Conservation (phyloP, 2,329 filamentous ascomycete genomes). For the Plectosphaerella cucumerina region DNA sequence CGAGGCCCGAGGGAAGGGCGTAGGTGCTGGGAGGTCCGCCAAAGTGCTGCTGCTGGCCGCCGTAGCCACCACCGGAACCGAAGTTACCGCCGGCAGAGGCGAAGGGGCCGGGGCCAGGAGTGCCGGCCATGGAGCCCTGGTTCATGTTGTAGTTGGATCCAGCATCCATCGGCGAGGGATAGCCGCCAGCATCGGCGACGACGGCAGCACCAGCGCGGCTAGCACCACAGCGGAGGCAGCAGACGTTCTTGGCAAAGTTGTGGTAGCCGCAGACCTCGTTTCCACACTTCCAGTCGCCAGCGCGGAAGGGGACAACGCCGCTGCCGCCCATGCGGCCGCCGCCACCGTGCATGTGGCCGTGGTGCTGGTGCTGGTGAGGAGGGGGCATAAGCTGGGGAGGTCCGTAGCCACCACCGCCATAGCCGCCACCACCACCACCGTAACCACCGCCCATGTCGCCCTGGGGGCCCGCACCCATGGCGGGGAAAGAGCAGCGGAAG, state of each 20-base stretch:
- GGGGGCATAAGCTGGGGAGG: conserved; percentile 79
- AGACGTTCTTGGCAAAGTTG: conserved; percentile 99
- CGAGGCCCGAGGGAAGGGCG: conserved; percentile 76
- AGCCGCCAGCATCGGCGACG: conserved; percentile 87
- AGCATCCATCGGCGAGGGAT: conserved; percentile 85
- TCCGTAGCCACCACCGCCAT: conserved; percentile 49
- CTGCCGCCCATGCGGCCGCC: conserved; percentile 74
- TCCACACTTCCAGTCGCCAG: conserved; percentile 98
- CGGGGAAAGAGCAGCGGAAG: conserved; percentile 99
- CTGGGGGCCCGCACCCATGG: conserved; percentile 72
- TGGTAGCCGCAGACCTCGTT: conserved; percentile 97
- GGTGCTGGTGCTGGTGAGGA: conserved; percentile 57
- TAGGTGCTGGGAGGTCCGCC: conserved; percentile 86
- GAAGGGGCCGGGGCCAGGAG: conserved; percentile 73
- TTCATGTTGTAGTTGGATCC: conserved; percentile 81
- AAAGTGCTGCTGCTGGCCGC: conserved; percentile 63
- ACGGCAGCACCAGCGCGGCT: conserved; percentile 91
- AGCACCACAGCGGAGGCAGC: conserved; percentile 92
- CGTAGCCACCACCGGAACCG: conserved; percentile 52
- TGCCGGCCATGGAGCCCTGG: conserved; percentile 81
- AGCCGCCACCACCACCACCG: conserved; percentile 60
- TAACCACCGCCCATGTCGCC: conserved; percentile 55
- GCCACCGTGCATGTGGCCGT: conserved; percentile 31
- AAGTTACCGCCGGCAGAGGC: conserved; percentile 62
- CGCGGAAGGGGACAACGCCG: conserved; percentile 91